A percentile compares a stretch with the other conserved stretches of the same genome.
Evolutionary conservation across 2,329 filamentous ascomycete species (phyloP).

Genomic region (Alternaria metachromatica): DNA sequence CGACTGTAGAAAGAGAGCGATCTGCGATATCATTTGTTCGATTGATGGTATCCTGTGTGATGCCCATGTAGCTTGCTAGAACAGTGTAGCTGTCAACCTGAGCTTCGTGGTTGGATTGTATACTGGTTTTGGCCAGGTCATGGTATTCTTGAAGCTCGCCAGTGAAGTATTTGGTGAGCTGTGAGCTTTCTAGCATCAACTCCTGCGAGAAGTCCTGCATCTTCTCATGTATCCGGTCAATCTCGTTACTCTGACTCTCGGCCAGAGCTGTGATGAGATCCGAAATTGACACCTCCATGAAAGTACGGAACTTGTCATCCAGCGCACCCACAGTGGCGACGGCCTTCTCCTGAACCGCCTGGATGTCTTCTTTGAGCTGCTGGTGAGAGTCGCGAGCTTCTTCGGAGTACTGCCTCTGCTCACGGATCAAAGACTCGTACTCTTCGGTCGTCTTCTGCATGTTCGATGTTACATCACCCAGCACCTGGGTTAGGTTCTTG

Average conservation of each 20-base stretch:
- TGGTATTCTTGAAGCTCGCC: conserved; percentile 25
- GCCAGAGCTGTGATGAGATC: conserved; percentile 25
- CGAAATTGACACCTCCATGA: conserved; percentile 28
- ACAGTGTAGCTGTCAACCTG: conserved; percentile 25
- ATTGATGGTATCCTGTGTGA: conserved; percentile 16
- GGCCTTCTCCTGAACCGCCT: conserved; percentile 28
- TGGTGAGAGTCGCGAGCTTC: conserved; percentile 28
- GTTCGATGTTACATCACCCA: conserved; percentile 27
- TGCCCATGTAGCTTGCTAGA: conserved; percentile 20
- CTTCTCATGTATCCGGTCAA: conserved; percentile 18
- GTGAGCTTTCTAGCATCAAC: conserved; percentile 24
- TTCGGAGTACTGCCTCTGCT: conserved; percentile 34
- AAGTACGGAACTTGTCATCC: conserved; percentile 27
- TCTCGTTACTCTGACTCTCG: conserved; percentile 22
- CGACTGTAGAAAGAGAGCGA: conserved; percentile 20
- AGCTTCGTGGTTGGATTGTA: conserved; percentile 24
- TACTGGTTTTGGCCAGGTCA: conserved; percentile 14
- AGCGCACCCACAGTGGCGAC: conserved; percentile 22
- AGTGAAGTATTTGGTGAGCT: conserved; percentile 20
- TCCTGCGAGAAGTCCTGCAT: conserved; percentile 31
- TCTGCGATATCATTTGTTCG: conserved; percentile 18
- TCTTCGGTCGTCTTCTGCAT: conserved; percentile 32
- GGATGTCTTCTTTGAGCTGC: conserved; percentile 22
- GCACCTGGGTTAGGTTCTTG: conserved; percentile 41
- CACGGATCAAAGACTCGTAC: conserved; percentile 28